Evolutionary conservation across 352 stramenopile species (phyloP).

Genomic region (Pythium graminicola): DNA sequence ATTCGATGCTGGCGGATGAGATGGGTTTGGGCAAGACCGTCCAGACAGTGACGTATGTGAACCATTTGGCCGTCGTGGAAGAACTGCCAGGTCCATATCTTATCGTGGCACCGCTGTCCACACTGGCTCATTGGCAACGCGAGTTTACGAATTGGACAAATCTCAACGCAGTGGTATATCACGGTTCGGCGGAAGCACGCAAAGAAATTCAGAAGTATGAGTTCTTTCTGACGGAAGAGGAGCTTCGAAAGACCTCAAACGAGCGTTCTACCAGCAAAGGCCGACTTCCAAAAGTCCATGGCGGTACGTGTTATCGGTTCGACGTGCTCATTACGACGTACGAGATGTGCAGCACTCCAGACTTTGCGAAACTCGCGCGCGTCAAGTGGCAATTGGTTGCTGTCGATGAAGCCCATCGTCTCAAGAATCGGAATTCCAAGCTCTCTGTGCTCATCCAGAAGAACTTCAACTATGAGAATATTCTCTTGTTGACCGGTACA

Average conservation of each 20-base stretch:
- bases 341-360: constrained; percentile 95
- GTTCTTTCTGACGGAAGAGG: constrained; percentile 80
- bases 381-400: constrained; percentile 94
- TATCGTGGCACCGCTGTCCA: constrained; percentile 96
- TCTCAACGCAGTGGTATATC: constrained; percentile 98
- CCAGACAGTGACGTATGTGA: constrained; percentile 94
- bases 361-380: constrained; percentile 91
- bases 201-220: constrained; percentile 92
- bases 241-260: constrained; percentile 20
- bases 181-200: constrained; percentile 90
- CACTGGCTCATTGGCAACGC: constrained; percentile 97
- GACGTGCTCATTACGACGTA: constrained; percentile 99
- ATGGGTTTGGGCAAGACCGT: constrained; percentile 97
- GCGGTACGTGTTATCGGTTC: constrained; percentile 86
- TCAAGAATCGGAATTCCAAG: constrained; percentile 98
- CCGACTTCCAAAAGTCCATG: constrained; percentile 30
- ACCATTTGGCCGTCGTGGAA: constrained; percentile 95
- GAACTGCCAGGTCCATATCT: constrained; percentile 94
- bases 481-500: constrained; percentile 82
- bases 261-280: constrained; percentile 16
- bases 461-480: constrained; percentile 75
- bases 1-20: constrained; percentile 99
- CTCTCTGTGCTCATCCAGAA: constrained; percentile 80
- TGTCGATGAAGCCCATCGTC: constrained; percentile 98
- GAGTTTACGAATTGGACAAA: constrained; percentile 95